These are phyloP conservation scores for Erucastrum elatum DNA, from an alignment of 345 rosid species.

Conservation along the genomic window DNA sequence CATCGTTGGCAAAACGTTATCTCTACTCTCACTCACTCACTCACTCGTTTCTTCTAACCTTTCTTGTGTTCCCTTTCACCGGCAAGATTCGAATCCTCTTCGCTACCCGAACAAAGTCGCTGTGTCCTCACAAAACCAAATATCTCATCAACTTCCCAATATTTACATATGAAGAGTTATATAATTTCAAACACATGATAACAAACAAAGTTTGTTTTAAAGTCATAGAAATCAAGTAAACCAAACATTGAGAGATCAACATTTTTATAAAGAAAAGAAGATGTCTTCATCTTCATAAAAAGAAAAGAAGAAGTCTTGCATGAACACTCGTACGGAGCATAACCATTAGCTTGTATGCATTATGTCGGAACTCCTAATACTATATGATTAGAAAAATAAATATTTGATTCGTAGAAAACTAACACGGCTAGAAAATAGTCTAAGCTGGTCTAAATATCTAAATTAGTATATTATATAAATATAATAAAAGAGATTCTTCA, in stretches of 20 bases:
- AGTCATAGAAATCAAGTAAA: neutral
- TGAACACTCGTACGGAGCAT: slow-evolving; percentile 6
- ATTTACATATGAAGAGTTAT: neutral
- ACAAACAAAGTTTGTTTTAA: neutral
- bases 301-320: neutral
- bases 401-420: neutral
- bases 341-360: neutral
- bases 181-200: neutral
- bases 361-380: neutral
- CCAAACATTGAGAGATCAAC: neutral
- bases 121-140: slow-evolving; percentile 32
- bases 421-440: neutral
- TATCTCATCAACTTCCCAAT: slow-evolving; percentile 13
- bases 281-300: neutral
- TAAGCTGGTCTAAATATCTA: neutral
- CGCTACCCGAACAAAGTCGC: slow-evolving; percentile 92
- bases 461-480: neutral
- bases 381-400: neutral
- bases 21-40: neutral
- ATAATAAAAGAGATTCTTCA: neutral
- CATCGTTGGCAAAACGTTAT: slow-evolving; percentile 27
- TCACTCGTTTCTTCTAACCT: slow-evolving; percentile 43
- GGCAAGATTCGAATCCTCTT: slow-evolving; percentile 89
- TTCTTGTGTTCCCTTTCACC: slow-evolving; percentile 59
- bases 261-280: neutral